phyloP scores from a whole-genome alignment of 1,139 yeast species.

The Geotrichum fermentans region DNA sequence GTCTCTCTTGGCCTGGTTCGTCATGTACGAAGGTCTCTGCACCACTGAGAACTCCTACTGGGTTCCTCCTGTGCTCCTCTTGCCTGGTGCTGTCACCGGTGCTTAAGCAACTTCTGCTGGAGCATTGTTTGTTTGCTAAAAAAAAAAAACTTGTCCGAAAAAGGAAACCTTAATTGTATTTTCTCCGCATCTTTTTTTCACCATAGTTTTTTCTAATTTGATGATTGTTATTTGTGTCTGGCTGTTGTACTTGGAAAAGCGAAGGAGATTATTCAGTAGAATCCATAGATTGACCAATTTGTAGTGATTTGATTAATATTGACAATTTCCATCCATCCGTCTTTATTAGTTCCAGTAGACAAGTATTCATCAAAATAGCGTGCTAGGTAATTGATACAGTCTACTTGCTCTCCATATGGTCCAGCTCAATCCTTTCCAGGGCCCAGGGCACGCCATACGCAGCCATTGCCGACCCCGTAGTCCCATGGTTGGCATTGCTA shows the following conservation, averaged over 20 bases:
- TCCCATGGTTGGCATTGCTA: slow-evolving; percentile 15
- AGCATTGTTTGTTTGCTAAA: no score
- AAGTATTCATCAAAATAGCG: background rate
- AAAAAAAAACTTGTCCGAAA: no score
- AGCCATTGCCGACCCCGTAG: slow-evolving; percentile 12
- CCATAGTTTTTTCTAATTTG: background rate
- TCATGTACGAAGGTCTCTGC: slow-evolving; percentile 84
- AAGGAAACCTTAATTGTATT: no score
- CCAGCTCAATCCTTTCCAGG: slow-evolving; percentile 4
- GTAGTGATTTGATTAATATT: background rate
- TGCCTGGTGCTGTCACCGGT: slow-evolving; percentile 33
- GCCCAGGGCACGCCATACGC: slow-evolving; percentile 13
- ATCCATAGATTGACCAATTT: background rate
- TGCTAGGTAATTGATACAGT: background rate
- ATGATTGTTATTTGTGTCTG: no score
- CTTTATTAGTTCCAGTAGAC: background rate
- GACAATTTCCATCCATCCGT: background rate
- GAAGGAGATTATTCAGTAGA: no score
- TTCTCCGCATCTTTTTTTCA: no score
- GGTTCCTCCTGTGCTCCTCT: slow-evolving; percentile 45
- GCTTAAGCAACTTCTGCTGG: no score
- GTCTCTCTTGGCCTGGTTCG: slow-evolving; percentile 79
- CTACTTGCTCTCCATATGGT: background rate
- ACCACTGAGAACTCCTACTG: slow-evolving; percentile 64
- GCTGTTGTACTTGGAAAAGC: no score